Percentiles rank a stretch among this genome's conserved stretches.
Conservation (phyloP, 1,284 basidiomycete genomes). For the Ceratobasidium theobromae region DNA sequence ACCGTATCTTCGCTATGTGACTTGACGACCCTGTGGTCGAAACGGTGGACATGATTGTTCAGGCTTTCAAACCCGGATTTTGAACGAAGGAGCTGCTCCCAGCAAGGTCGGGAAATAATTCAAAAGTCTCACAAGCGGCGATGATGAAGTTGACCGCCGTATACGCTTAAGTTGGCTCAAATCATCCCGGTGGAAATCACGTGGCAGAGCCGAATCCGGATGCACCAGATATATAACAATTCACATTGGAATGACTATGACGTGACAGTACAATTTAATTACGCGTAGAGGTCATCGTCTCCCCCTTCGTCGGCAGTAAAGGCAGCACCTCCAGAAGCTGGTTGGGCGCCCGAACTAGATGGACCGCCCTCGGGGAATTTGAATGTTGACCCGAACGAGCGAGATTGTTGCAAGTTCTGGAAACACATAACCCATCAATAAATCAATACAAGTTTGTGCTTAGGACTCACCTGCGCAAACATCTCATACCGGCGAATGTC, state of each 20-base stretch:
- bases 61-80: not conserved
- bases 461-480: slow-evolving; percentile 68
- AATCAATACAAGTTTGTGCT: not conserved
- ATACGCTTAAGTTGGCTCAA: not conserved
- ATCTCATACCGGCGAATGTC: slow-evolving; percentile 95
- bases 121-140: no score
- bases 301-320: slow-evolving; percentile 72
- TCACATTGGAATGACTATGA: not conserved
- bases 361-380: slow-evolving; percentile 88
- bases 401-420: slow-evolving; percentile 84
- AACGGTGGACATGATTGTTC: not conserved
- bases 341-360: slow-evolving; percentile 50
- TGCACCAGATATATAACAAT: not conserved
- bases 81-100: not conserved
- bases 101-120: not conserved
- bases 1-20: slow-evolving; percentile 18
- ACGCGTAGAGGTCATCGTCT: slow-evolving; percentile 87
- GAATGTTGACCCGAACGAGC: slow-evolving; percentile 86
- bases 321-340: slow-evolving; percentile 67
- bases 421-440: not conserved
- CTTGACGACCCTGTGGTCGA: slow-evolving; percentile 2
- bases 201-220: not conserved
- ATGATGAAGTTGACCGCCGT: no score
- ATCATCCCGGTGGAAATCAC: not conserved
- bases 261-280: slow-evolving; percentile 48